Base-by-base conservation (phyloP, 2,329 filamentous ascomycete genomes). In the Cadophora gregata region DNA sequence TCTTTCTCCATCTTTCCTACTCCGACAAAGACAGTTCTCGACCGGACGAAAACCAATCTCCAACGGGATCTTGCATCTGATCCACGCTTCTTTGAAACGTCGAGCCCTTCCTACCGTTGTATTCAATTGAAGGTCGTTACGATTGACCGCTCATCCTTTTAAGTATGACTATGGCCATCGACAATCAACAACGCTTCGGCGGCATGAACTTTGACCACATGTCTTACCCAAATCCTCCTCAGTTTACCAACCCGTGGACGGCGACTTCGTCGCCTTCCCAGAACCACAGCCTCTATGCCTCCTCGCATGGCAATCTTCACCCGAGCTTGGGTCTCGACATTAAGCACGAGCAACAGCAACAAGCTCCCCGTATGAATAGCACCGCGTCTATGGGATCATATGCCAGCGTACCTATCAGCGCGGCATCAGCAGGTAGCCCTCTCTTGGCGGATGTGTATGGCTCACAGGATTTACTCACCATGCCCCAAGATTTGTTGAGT, bases 141-240 rank as follows among this genome's bases (percentile, higher is more conserved):
- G 42, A 61, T 48, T 50, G 42, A 62, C 59, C 27, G 47, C 27
- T 51, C 59, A 24, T 47, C 42, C 8, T 55, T 38, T 69, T 62
- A 67, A 75, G 72, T 69, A 97, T 97, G 93, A 96, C 93, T 82
- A 97, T 97, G 93, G 92, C 94, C 80, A 88, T 97, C 84, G 93
- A 97, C 83, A 88, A 89, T 77, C 92, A 93, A 80, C 93, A 95
- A 82, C 92, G 89, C 83, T 92, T 91, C 82, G 92, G 86, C 78
- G 81, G 76, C 69, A 85, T 97, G 83, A 88, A 88, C 80, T 96
- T 95, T 84, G 92, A 95, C 79, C 85, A 88, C 79, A 89, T 93
- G 85, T 88, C 91, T 74, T 93, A 92, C 80, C 80, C 83, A 67
- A 79, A 80, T 72, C 70, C 76, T 68, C 88, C 91, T 71, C 91